phyloP scores from a whole-genome alignment of 208 protist species.

The Entamoeba nuttalli region DNA sequence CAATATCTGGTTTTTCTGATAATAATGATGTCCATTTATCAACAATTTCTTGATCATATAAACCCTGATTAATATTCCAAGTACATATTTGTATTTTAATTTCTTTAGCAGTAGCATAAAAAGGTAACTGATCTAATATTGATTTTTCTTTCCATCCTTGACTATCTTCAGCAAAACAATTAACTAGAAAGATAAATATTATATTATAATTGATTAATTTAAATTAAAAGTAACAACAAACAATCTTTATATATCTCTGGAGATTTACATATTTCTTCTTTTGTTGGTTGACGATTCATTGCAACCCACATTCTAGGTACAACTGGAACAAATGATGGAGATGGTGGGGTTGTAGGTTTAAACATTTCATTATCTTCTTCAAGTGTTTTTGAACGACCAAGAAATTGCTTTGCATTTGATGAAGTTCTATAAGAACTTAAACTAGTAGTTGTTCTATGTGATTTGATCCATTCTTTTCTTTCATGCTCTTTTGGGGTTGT shows the following conservation, averaged over 20 bases:
- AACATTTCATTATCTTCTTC: too few species aligned
- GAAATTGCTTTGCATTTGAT: neutral
- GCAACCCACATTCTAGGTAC: neutral
- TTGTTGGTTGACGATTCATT: neutral
- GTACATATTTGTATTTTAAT: neutral
- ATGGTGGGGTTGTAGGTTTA: too few species aligned
- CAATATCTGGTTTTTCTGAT: neutral
- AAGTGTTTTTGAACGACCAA: neutral
- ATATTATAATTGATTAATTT: too few species aligned
- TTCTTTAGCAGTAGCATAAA: neutral
- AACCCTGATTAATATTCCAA: neutral
- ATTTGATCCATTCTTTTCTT: neutral
- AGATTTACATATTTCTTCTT: neutral
- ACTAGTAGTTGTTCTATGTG: neutral
- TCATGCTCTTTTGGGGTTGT: neutral
- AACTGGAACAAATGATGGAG: neutral
- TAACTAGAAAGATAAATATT: neutral
- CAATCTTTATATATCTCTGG: neutral
- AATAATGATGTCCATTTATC: neutral
- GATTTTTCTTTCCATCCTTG: neutral
- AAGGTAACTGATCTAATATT: neutral
- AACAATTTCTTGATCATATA: neutral
- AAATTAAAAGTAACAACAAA: too few species aligned
- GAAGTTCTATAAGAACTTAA: neutral
- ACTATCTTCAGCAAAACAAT: neutral